These are phyloP conservation scores for Cyclotella cryptica DNA, from an alignment of 108 stramenopile species.

Conservation along the genomic window DNA sequence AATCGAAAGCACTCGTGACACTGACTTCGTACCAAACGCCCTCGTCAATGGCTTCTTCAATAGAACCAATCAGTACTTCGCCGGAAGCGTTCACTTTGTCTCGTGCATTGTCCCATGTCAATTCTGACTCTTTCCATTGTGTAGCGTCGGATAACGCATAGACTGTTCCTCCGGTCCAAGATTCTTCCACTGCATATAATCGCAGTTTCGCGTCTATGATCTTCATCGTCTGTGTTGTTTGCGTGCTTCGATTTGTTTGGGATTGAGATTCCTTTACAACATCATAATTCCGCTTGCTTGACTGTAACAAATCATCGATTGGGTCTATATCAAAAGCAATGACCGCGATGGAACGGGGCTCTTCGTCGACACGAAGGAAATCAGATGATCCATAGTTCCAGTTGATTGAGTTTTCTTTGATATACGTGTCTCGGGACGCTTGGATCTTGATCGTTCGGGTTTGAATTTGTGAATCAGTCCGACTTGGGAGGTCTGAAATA, in stretches of 20 bases:
- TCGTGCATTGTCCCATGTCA: slow-evolving; percentile 19
- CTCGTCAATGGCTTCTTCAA: background rate
- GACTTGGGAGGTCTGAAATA: background rate
- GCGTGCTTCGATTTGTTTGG: background rate
- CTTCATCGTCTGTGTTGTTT: background rate
- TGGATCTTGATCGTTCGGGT: background rate
- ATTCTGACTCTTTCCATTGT: background rate
- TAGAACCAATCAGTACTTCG: background rate
- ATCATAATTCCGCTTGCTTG: slow-evolving; percentile 2
- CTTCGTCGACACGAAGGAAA: slow-evolving; percentile 4
- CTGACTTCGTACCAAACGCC: background rate
- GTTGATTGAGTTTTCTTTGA: background rate
- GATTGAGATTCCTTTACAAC: background rate
- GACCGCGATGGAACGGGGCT: slow-evolving; percentile 2
- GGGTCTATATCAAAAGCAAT: slow-evolving; percentile 17
- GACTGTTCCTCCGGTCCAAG: background rate
- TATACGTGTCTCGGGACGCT: slow-evolving; percentile 13
- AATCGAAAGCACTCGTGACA: slow-evolving; percentile 17
- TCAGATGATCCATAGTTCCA: slow-evolving; percentile 3
- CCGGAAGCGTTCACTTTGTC: background rate
- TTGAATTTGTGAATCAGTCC: background rate
- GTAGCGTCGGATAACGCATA: slow-evolving; percentile 2
- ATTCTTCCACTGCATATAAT: slow-evolving; percentile 1
- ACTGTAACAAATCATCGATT: background rate
- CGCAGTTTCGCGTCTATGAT: slow-evolving; percentile 2